Evolutionary conservation across 179 eudicot genomes (phyloP), one percentile per base, ranked within the genome.

Genomic region (Beta corolliflora): DNA sequence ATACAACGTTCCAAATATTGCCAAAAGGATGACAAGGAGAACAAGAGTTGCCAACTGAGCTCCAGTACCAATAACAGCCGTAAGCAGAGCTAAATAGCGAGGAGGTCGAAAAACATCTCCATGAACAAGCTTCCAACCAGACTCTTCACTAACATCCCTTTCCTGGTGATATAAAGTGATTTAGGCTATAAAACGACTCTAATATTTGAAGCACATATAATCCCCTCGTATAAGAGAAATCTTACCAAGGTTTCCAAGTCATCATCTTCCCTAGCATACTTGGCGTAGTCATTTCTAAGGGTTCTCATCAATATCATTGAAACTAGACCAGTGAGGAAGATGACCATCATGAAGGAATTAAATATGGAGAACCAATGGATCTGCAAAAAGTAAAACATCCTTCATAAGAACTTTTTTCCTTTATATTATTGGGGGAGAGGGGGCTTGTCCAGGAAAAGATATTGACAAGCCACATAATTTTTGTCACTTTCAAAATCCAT

Each of bases 291-390:
- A 86, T 95, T 95, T 83, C 98, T 90, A 70, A 95, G 95, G 44
- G 98, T 95, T 55, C 98, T 92, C 97, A 95, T 93, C 55, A 95
- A 85, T 87, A 95, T 95, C 97, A 95, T 95, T 50, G 97, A 95
- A 69, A 95, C 98, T 87, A 95, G 77, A 23, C 98, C 98, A 76
- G 98, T 93, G 74, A 95, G 93, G 83, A 95, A 95, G 88, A 95
- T 95, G 61, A 95, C 98, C 98, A 95, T 95, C 98, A 95, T 93
- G 91, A 95, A 93, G 19, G 98, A 95, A 90, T 95, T 95, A 81
- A 95, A 95, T 59, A 95, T 94, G 77, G 97, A 95, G 88, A 95
- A 95, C 98, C 98, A 95, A 80, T 95, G 98, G 60, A 73, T 73
- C 77, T 73, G 77, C 64, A 73, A 73, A 19, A 54, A 3, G 64